These are phyloP conservation scores for Mortierella sp. DNA, from an alignment of 371 early-diverging fungal genomes.

Conservation along the genomic window DNA sequence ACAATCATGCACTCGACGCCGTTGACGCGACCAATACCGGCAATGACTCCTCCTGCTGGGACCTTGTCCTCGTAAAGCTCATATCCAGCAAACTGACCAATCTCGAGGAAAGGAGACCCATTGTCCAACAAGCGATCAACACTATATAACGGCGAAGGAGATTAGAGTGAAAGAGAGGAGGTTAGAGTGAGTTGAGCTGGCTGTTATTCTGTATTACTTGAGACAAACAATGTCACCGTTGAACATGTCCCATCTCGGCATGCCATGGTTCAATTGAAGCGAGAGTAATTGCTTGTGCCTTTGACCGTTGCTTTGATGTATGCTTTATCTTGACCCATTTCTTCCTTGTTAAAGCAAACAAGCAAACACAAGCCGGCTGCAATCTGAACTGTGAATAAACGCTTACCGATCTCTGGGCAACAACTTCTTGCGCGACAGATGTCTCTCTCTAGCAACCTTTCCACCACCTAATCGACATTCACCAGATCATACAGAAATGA, in stretches of 20 bases:
- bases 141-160: conserved; percentile 51
- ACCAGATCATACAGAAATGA: not conserved
- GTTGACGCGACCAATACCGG: conserved; percentile 96
- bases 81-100: conserved; percentile 95
- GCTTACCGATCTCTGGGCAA: conserved; percentile 94
- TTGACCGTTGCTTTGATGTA: not conserved
- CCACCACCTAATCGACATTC: conserved; percentile 83
- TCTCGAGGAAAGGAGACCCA: conserved; percentile 94
- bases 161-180: not conserved
- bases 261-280: not conserved
- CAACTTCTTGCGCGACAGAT: conserved; percentile 91
- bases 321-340: conserved; percentile 1
- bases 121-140: conserved; percentile 90
- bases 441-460: conserved; percentile 88
- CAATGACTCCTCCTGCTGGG: conserved; percentile 95
- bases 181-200: not conserved
- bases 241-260: not conserved
- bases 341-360: conserved; percentile 21
- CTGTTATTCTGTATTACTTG: not conserved
- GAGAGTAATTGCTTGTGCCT: not conserved
- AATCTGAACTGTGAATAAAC: not conserved
- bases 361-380: conserved; percentile 14
- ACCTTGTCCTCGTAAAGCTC: conserved; percentile 91
- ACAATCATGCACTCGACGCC: conserved; percentile 97
- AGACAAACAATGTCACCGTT: too few species aligned